Base-by-base conservation (phyloP, 2,329 filamentous ascomycete genomes). In the Fusarium sp. region DNA sequence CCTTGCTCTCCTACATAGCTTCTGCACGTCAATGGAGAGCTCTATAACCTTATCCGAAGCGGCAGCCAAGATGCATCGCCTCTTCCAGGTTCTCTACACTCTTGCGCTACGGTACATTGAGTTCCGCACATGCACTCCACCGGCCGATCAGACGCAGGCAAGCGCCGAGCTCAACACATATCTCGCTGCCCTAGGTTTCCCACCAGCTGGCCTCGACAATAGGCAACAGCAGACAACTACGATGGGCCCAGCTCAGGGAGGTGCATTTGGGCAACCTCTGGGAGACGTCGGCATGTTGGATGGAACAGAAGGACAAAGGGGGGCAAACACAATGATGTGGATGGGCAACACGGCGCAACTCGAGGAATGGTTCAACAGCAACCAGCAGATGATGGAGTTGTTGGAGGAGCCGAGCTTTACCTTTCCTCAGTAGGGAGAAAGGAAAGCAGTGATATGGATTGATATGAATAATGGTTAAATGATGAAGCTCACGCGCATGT, bases 31-130 rank as follows among this genome's bases (percentile, higher is more conserved):
- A 12, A 82, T 90, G 2, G 83, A 85, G 61, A 82, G 83, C 0
- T 83, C 84, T 6, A 82, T 82, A 34, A 80, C 84, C 6, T 70
- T 82, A 3, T 82, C 80, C 2, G 74, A 88, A 58, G 85, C 86
- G 1, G 85, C 87, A 7, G 81, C 83, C 28, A 88, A 87, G 68
- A 79, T 90, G 15, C 84, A 88, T 65, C 87, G 84, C 28, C 82
- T 91, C 13, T 90, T 88, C 66, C 83, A 87, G 48, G 84, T 89
- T 3, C 84, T 91, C 52, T 84, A 87, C 67, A 88, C 83, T 37
- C 86, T 91, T 8, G 88, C 88, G 1, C 82, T 84, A 37, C 80
- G 89, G 6, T 91, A 90, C 67, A 81, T 90, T 15, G 86, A 90
- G 72, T 86, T 87, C 3, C 88, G 87, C 53, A 72, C 70, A 30